A percentile compares a stretch with the other conserved stretches of the same genome.
Evolutionary conservation across 2,329 filamentous ascomycete genomes (phyloP).

Genomic region (Seiridium unicorne): DNA sequence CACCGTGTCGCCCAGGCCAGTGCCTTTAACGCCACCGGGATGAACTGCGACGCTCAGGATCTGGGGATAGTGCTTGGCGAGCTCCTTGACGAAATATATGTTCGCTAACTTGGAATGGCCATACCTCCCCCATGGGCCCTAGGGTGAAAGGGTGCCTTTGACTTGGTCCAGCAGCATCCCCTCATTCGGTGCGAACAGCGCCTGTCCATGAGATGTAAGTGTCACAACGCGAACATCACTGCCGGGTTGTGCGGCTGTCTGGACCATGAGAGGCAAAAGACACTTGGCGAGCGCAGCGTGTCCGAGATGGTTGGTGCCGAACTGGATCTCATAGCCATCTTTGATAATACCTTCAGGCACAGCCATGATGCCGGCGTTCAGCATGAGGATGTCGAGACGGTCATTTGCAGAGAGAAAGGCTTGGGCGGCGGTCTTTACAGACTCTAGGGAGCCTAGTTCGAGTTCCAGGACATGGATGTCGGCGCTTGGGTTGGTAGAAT

Average conservation of each 20-base stretch:
- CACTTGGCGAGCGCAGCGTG: not conserved
- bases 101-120: conserved; percentile 25
- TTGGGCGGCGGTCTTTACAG: conserved; percentile 11
- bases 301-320: conserved; percentile 16
- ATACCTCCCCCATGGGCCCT: not conserved
- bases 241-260: conserved; percentile 17
- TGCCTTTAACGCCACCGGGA: conserved; percentile 34
- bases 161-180: not conserved
- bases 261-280: conserved; percentile 10
- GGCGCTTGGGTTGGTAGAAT: too few relatives aligned
- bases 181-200: too few relatives aligned
- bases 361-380: conserved; percentile 13
- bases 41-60: conserved; percentile 35
- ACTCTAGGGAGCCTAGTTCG: conserved; percentile 14
- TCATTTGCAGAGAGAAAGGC: conserved; percentile 11
- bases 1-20: conserved; percentile 25
- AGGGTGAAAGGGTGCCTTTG: not conserved
- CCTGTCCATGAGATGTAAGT: conserved; percentile 40
- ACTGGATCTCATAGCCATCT: conserved; percentile 17
- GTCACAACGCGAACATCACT: conserved; percentile 20
- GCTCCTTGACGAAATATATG: conserved; percentile 37
- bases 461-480: conserved; percentile 9
- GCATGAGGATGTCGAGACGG: conserved; percentile 15
- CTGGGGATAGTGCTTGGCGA: conserved; percentile 35
- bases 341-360: conserved; percentile 8